These are phyloP conservation scores for Diaporthe citri DNA, from an alignment of 2,329 filamentous ascomycete genomes.

Conservation along the genomic window DNA sequence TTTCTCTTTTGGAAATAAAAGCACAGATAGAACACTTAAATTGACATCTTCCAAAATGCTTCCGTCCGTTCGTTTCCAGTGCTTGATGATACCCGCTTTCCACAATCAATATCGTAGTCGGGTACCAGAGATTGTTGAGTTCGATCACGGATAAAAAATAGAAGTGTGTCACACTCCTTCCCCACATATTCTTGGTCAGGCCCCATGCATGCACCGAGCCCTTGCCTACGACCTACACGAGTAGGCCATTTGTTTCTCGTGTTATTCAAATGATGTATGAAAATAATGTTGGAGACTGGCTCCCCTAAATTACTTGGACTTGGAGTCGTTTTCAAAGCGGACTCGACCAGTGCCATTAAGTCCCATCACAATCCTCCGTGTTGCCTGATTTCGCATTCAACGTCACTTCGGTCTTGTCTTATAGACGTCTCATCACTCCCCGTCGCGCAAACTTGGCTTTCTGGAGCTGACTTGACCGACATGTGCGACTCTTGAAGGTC, in stretches of 20 bases:
- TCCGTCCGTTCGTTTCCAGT: neutral
- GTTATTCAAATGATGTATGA: neutral
- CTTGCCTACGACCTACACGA: neutral
- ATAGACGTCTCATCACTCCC: neutral
- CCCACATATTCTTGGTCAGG: neutral
- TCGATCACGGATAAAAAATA: too few relatives aligned
- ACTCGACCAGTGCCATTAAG: neutral
- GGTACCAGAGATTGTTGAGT: neutral
- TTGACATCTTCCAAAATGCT: neutral
- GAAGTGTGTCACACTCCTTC: too few relatives aligned
- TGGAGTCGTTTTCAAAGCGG: neutral
- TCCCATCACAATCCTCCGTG: neutral
- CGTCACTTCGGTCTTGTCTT: neutral
- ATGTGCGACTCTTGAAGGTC: neutral
- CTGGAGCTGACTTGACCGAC: constrained; percentile 2
- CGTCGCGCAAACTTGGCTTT: neutral
- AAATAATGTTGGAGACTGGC: neutral
- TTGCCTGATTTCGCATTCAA: neutral
- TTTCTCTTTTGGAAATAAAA: neutral
- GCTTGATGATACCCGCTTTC: neutral
- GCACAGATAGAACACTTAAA: neutral
- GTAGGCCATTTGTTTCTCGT: neutral
- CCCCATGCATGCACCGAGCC: neutral
- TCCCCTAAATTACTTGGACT: neutral
- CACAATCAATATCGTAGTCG: neutral